Percentiles rank a stretch among this genome's conserved stretches.
Evolutionary conservation across 805 yeast genomes (phyloP).

Genomic region (Blastobotrys attinorum): DNA sequence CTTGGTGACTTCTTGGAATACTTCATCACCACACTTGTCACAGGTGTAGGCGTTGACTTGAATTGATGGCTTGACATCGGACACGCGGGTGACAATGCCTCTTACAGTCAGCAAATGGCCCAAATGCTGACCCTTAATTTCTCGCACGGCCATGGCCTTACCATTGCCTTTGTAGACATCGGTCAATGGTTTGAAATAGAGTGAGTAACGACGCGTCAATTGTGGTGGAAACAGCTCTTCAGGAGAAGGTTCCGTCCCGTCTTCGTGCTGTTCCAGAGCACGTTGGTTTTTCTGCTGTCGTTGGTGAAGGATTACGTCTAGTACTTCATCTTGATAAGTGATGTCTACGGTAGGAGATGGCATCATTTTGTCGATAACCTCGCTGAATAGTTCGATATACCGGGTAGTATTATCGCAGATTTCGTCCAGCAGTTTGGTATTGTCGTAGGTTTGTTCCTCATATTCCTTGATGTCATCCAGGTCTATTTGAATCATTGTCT

Average conservation of each 20-base stretch:
- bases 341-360: slow-evolving; percentile 83
- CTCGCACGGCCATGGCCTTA: slow-evolving; percentile 79
- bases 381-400: slow-evolving; percentile 68
- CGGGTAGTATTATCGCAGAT: slow-evolving; percentile 70
- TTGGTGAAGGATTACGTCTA: slow-evolving; percentile 89
- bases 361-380: slow-evolving; percentile 69
- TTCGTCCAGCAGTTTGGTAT: slow-evolving; percentile 41
- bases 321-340: slow-evolving; percentile 75
- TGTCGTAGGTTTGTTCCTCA: slow-evolving; percentile 40
- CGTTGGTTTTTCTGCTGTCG: slow-evolving; percentile 76
- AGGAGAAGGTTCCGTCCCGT: slow-evolving; percentile 20
- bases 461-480: slow-evolving; percentile 75
- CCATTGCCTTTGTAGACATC: slow-evolving; percentile 23
- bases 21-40: slow-evolving; percentile 94
- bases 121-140: slow-evolving; percentile 71
- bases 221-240: slow-evolving; percentile 71
- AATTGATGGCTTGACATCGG: slow-evolving; percentile 92
- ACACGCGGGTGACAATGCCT: slow-evolving; percentile 91
- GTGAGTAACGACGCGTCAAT: slow-evolving; percentile 74
- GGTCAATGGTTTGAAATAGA: slow-evolving; percentile 79
- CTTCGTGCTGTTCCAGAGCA: slow-evolving; percentile 37
- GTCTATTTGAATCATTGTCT: slow-evolving; percentile 60
- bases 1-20: slow-evolving; percentile 88
- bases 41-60: slow-evolving; percentile 93
- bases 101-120: slow-evolving; percentile 86